These are phyloP conservation scores for Talaromyces atroroseus DNA, from an alignment of 2,329 filamentous ascomycete genomes.

Conservation along the genomic window DNA sequence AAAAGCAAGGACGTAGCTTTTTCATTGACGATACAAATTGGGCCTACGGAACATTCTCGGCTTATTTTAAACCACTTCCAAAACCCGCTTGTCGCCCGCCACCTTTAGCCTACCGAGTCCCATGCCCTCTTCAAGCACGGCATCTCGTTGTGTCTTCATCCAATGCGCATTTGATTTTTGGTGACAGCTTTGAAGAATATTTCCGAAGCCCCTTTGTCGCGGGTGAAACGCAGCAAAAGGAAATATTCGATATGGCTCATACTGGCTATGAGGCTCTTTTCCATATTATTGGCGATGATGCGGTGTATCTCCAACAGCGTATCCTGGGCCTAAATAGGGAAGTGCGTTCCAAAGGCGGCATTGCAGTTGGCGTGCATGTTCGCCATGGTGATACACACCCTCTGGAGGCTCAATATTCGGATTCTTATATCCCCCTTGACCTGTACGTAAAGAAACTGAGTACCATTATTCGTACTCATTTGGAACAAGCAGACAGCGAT, in stretches of 20 bases:
- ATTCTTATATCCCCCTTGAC: constrained; percentile 71
- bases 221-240: constrained; percentile 49
- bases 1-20: constrained; percentile 67
- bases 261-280: constrained; percentile 70
- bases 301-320: constrained; percentile 58
- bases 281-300: constrained; percentile 60
- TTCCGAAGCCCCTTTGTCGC: constrained; percentile 48
- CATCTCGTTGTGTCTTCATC: constrained; percentile 70
- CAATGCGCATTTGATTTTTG: constrained; percentile 61
- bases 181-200: constrained; percentile 50
- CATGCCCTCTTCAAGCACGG: constrained; percentile 69
- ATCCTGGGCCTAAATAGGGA: constrained; percentile 50
- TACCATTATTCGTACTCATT: constrained; percentile 43
- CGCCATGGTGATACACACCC: constrained; percentile 76
- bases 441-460: constrained; percentile 59
- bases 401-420: constrained; percentile 67
- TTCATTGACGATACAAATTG: constrained; percentile 82
- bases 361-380: constrained; percentile 67
- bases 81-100: constrained; percentile 63
- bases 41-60: constrained; percentile 70
- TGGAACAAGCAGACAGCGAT: constrained; percentile 13
- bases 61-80: constrained; percentile 66
- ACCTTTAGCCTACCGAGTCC: constrained; percentile 68
- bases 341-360: constrained; percentile 43
- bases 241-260: constrained; percentile 64